Conservation (phyloP, 1,139 yeast genomes). For the Kodamaea alishanica region DNA sequence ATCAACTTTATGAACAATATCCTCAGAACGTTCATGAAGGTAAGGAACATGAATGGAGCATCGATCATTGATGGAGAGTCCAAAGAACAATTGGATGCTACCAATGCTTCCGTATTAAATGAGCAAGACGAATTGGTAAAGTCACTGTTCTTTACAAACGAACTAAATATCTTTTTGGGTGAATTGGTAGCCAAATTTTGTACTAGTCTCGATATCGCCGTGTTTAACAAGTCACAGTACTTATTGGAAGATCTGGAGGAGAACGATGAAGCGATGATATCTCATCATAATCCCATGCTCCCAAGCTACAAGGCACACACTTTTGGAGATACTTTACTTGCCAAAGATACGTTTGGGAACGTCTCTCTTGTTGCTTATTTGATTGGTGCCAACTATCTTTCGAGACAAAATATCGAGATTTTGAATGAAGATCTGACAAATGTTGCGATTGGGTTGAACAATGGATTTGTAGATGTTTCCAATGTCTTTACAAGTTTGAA, state of each 20-base stretch:
- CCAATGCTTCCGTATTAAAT: constrained; percentile 6
- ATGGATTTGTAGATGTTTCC: constrained; percentile 28
- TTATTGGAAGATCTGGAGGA: constrained; percentile 10
- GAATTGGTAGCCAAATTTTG: constrained; percentile 26
- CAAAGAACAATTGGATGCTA: background rate
- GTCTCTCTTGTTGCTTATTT: constrained; percentile 34
- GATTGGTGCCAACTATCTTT: constrained; percentile 32
- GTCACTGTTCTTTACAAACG: constrained; percentile 24
- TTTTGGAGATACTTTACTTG: constrained; percentile 34
- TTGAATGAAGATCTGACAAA: constrained; percentile 10
- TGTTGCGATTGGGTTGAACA: constrained; percentile 25
- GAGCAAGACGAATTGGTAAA: background rate
- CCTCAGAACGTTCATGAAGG: constrained; percentile 30
- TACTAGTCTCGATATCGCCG: constrained; percentile 25
- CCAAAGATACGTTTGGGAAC: constrained; percentile 34
- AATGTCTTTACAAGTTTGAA: constrained; percentile 23
- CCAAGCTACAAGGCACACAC: constrained; percentile 35
- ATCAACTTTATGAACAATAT: constrained; percentile 32
- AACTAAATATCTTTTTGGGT: constrained; percentile 26
- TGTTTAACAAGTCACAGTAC: constrained; percentile 22
- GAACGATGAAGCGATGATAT: constrained; percentile 29
- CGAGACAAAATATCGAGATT: constrained; percentile 13
- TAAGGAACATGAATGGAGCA: constrained; percentile 34
- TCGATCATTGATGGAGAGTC: constrained; percentile 9
- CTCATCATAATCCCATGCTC: constrained; percentile 35